Evolutionary conservation across 177 flowering plant species (phyloP), one percentile per base, ranked within the genome.

Genomic region (Tripterygium wilfordii): DNA sequence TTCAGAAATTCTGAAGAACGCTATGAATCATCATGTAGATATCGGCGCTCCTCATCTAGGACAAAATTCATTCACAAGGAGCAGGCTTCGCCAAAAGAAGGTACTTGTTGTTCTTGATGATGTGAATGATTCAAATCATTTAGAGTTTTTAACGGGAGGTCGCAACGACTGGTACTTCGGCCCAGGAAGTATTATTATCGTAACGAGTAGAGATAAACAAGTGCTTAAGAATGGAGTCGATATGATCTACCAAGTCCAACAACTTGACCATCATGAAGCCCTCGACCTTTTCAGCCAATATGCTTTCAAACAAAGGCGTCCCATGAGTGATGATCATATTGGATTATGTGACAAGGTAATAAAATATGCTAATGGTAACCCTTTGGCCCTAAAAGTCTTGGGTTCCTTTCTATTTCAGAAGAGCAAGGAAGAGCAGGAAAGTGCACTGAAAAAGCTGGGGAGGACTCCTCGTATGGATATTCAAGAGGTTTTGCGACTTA

Each of bases 251-350:
- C 29, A 42, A n/a, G 45, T 42, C 14, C 6, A 42, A 18, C 10
- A 5, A 6, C n/a, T 42, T 14, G n/a, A 13, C 10, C 5, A 4
- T 10, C 16, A 25, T 13, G 45, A 35, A 22, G 47, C 63, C 43
- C 40, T 66, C 36, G 30, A 26, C 20, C 71, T 62, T 10, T 60
- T 67, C 36, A 29, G 61, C 35, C 16, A 15, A 25, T 28, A 57
- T 20, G 66, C 67, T 5, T 62, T 62, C 25, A 32, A 32, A 31
- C n/a, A 26, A 18, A 18, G 31, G 22, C 23, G 48, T 7, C 62
- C 67, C 2, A 5, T 23, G 19, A 27, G 3, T 17, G 19, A 42
- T 16, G 42, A 27, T 13, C 41, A 19, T 42, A 3, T 12, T 13
- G 27, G 48, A 8, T 8, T 61, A n/a, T 45, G 62, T 3, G 18